Conservation (phyloP, 1,139 yeast species). For the Saccharomyces hybrid region DNA sequence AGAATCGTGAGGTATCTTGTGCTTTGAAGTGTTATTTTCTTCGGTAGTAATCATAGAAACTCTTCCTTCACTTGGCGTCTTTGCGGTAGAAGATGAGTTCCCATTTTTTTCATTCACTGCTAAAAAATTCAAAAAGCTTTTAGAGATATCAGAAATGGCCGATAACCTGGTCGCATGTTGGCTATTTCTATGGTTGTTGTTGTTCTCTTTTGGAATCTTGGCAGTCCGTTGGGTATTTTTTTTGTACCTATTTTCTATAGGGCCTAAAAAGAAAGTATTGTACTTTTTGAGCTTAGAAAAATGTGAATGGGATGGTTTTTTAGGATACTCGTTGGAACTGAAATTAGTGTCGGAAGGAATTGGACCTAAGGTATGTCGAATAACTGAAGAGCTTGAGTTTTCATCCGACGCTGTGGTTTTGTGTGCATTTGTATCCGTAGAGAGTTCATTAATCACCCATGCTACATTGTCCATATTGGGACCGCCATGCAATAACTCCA, state of each 20-base stretch:
- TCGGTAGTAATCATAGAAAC: background rate
- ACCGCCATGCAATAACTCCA: slow-evolving; percentile 12
- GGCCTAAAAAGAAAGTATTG: background rate
- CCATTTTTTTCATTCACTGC: background rate
- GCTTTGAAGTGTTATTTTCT: slow-evolving; percentile 9
- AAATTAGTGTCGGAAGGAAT: background rate
- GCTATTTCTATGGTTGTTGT: slow-evolving; percentile 9
- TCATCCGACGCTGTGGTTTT: slow-evolving; percentile 7
- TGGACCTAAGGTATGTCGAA: background rate
- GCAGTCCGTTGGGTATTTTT: background rate
- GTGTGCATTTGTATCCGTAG: background rate
- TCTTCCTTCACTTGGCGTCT: background rate
- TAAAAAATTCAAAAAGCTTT: slow-evolving; percentile 17
- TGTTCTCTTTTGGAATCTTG: background rate
- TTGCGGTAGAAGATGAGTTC: background rate
- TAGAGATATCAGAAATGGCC: slow-evolving; percentile 25
- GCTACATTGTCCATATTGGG: background rate
- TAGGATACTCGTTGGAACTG: background rate
- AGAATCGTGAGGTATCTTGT: slow-evolving; percentile 8
- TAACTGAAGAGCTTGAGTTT: slow-evolving; percentile 8
- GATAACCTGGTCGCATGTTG: slow-evolving; percentile 26
- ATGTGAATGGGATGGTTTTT: background rate
- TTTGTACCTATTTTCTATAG: slow-evolving; percentile 5
- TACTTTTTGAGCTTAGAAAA: background rate
- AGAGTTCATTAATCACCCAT: background rate